phyloP scores from a whole-genome alignment of 805 yeast genomes.

The Metschnikowia dekortorum region DNA sequence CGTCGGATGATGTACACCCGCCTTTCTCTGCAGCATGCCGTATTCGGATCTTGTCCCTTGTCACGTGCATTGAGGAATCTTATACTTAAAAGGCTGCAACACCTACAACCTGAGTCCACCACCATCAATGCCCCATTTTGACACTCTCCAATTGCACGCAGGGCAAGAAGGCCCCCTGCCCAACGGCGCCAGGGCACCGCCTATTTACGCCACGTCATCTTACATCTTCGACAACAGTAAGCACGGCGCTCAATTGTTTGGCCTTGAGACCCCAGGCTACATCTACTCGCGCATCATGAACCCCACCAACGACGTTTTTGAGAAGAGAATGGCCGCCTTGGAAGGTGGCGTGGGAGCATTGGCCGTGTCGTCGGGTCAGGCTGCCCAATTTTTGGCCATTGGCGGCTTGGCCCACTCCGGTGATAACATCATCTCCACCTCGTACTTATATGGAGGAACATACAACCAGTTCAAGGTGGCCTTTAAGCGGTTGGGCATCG shows the following conservation, averaged over 20 bases:
- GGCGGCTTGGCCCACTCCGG: slow-evolving; percentile 82
- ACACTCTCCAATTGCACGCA: slow-evolving; percentile 90
- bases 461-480: slow-evolving; percentile 92
- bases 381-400: slow-evolving; percentile 86
- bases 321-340: slow-evolving; percentile 85
- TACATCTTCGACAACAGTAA: slow-evolving; percentile 82
- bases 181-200: slow-evolving; percentile 80
- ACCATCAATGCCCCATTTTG: slow-evolving; percentile 58
- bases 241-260: slow-evolving; percentile 90
- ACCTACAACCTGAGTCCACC: not conserved
- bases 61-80: slow-evolving; percentile 3
- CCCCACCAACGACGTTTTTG: slow-evolving; percentile 91
- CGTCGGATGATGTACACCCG: not conserved
- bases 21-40: not conserved
- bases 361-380: slow-evolving; percentile 93
- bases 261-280: slow-evolving; percentile 76
- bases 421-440: slow-evolving; percentile 83
- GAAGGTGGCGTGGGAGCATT: slow-evolving; percentile 91
- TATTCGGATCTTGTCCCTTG: not conserved
- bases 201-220: slow-evolving; percentile 89
- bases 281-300: slow-evolving; percentile 88
- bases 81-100: not conserved
- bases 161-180: slow-evolving; percentile 75
- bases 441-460: slow-evolving; percentile 92
- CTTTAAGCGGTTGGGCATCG: slow-evolving; percentile 84